A percentile compares a stretch with the other conserved stretches of the same genome.
Evolutionary conservation across 208 protist species (phyloP).

Genomic region (Kentomonas sorsogonicus): DNA sequence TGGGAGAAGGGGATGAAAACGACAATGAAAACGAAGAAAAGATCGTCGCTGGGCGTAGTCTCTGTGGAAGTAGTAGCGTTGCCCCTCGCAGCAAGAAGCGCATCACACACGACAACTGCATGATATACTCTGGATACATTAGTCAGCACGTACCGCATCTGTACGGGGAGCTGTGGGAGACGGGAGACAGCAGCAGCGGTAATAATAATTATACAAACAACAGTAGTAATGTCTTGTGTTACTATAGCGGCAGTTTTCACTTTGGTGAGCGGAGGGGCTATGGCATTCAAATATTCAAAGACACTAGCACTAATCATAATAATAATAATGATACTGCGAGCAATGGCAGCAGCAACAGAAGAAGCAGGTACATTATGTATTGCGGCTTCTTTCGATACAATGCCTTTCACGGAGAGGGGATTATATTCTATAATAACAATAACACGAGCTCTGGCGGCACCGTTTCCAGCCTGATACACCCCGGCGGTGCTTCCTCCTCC

Average conservation of each 20-base stretch:
- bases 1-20: neutral
- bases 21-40: neutral
- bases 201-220: conserved; percentile 12
- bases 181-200: conserved; percentile 1
- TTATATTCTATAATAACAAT: no score
- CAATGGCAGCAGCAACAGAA: neutral
- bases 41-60: neutral
- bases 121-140: conserved; percentile 75
- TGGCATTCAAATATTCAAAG: no score
- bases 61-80: neutral
- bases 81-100: neutral
- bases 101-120: conserved; percentile 15
- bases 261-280: no score
- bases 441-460: no score
- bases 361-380: conserved; percentile 17
- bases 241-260: no score
- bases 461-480: no score
- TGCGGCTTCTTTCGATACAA: no score
- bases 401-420: no score
- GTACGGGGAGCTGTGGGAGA: conserved; percentile 79
- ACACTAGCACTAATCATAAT: neutral
- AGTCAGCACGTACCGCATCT: conserved; percentile 58
- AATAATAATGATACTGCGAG: neutral
- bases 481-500: no score
- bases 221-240: neutral